Base-by-base conservation (phyloP, 2,329 filamentous ascomycete species). In the Pyrenophora teres region DNA sequence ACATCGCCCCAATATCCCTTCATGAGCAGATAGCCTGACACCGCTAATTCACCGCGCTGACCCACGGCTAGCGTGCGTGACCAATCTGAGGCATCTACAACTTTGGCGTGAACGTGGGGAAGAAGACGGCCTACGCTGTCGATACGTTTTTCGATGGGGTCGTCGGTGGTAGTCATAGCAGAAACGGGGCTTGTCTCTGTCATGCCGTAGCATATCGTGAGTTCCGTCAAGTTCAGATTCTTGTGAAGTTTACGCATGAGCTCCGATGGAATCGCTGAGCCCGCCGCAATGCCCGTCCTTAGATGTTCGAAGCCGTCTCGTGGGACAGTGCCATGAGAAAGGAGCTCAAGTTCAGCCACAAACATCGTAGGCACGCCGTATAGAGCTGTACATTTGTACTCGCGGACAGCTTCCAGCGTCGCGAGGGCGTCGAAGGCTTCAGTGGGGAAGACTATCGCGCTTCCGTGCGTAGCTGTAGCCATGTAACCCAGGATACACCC, bases 331-430 rank as follows among this genome's bases (percentile, higher is more conserved):
- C 79, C 78, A 19, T 78, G 74, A 25, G 85, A 80, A 6, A 97
- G 81, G 1, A 92, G 81, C 60, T 95, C 90, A 4, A 97, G 82
- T 65, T 95, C 86, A 21, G 92, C 87, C n/a, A 87, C 83, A 64
- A 96, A 93, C 94, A 97, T 99, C 46, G 93, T 97, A 3, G 90
- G 85, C 0, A 97, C 93, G 50, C 93, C 92, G 72, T 97, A 94
- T 0, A 97, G 82, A 0, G 83, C 87, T 0, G 86, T 89, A 39
- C 80, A 84, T 50, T 77, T 78, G 67, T 87, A 82, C 59, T 86
- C 82, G 62, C 84, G 83, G 0, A 89, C 82, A 1, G 84, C 78
- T 50, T 79, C 76, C 0, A 97, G 79, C 0, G 88, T 83, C 0
- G 90, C 89, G 2, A 79, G 73, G 0, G 93, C 89, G 67, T 96